Evolutionary conservation across 2,329 filamentous ascomycete species (phyloP).

Genomic region (Aotearoamyces nothofagi): DNA sequence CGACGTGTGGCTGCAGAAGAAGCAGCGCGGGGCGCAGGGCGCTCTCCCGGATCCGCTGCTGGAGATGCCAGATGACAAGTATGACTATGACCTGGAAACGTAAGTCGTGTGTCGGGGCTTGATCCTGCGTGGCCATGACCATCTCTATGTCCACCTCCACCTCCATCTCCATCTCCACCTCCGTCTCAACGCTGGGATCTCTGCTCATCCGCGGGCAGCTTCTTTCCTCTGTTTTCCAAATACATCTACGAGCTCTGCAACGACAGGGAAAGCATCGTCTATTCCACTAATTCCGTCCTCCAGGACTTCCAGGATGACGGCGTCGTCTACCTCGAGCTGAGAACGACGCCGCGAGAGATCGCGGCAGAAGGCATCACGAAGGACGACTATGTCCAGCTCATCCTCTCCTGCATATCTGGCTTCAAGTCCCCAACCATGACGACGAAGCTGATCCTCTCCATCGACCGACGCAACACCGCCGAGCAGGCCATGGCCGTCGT

Average conservation of each 20-base stretch:
- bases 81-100: constrained; percentile 56
- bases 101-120: constrained; percentile 30
- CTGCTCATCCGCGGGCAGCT: constrained; percentile 27
- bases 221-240: constrained; percentile 64
- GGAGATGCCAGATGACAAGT: constrained; percentile 55
- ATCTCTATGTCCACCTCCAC: too few relatives aligned
- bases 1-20: constrained; percentile 54
- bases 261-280: constrained; percentile 39
- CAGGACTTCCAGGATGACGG: constrained; percentile 53
- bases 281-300: constrained; percentile 51
- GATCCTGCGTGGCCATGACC: too few relatives aligned
- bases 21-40: constrained; percentile 29
- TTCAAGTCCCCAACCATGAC: constrained; percentile 34
- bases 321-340: constrained; percentile 63
- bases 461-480: constrained; percentile 50
- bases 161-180: too few relatives aligned
- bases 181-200: constrained; percentile 4
- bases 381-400: constrained; percentile 45
- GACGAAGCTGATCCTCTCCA: constrained; percentile 54
- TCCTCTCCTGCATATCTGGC: constrained; percentile 46
- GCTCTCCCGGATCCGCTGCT: constrained; percentile 51
- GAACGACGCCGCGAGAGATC: constrained; percentile 61
- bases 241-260: constrained; percentile 68
- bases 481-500: constrained; percentile 48
- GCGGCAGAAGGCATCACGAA: constrained; percentile 32